Evolutionary conservation across 768 basidiomycete species (phyloP), one percentile per base, ranked within the genome.

Genomic region (Suillus occidentalis): DNA sequence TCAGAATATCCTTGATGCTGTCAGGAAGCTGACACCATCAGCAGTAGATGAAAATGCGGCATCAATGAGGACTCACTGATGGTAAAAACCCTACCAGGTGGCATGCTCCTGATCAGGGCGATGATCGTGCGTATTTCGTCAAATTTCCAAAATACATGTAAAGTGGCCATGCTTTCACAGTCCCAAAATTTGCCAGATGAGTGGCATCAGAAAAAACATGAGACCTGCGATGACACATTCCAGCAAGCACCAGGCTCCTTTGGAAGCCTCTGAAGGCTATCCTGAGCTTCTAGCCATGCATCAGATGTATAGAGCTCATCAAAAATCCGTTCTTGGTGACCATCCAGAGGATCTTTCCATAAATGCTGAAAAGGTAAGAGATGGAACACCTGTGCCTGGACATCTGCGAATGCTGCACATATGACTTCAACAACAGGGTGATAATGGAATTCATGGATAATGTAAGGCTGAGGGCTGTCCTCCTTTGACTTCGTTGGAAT

Each of bases 181-280:
- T 36, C 34, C 34, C 8, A 7, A 78, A 80, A 12, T 67, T 52
- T 2, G 75, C 67, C 4, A 79, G 64, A 28, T 73, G 72, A 9
- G 77, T 78, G 1, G 68, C 16, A 66, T 63, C 53, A 6, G 42
- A 57, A 55, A 22, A 3, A 43, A 43, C 39, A 49, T 64, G 7
- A 56, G 25, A 25, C 49, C 65, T 2, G 50, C 62, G 34, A 64
- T 55, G 0, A 66, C 63, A 9, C 14, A 4, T 28, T 71, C 68
- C 16, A 73, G 34, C 0, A 57, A 40, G 58, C 73, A 73, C 1
- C 62, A 39, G 64, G 60, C 2, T 66, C 62, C 0, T 58, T 10
- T 12, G 52, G 60, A n/a, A 69, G 65, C 20, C 67, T 63, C 50
- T 66, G 65, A 6, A 75, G 13, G 2, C 68, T 62, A 7, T 68